Percentiles rank a stretch among this genome's conserved stretches.
Conservation (phyloP, 1,284 basidiomycete genomes). For the Trametes sp. region DNA sequence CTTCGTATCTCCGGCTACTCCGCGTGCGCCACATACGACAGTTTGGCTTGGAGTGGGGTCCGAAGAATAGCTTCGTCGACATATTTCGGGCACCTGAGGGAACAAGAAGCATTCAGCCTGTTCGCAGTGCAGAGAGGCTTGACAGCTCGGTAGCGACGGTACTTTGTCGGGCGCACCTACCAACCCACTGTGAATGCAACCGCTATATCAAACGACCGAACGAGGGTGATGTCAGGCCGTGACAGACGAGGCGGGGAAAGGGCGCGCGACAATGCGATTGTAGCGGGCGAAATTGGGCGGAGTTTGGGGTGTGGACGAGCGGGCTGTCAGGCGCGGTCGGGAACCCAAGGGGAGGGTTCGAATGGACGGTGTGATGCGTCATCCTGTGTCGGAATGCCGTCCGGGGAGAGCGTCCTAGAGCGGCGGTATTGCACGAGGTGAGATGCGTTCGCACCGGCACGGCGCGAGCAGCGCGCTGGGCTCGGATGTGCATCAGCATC, state of each 20-base stretch:
- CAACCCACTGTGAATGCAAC: neutral
- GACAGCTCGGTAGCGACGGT: neutral
- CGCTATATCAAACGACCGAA: neutral
- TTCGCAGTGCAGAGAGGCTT: neutral
- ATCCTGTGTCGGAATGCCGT: slow-evolving; percentile 10
- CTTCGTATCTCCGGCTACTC: slow-evolving; percentile 7
- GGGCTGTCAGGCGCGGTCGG: neutral
- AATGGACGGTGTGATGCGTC: neutral
- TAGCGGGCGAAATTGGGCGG: neutral
- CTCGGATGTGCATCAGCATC: neutral
- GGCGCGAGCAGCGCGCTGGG: neutral
- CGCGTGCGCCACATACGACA: neutral
- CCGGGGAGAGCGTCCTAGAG: neutral
- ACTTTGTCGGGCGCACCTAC: neutral
- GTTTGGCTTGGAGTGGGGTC: neutral
- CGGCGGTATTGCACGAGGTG: slow-evolving; percentile 10
- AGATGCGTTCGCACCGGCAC: slow-evolving; percentile 5
- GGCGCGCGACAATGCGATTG: neutral
- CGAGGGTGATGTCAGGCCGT: neutral
- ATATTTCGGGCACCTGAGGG: slow-evolving; percentile 4
- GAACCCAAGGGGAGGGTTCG: neutral
- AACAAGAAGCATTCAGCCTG: neutral
- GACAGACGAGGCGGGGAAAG: neutral
- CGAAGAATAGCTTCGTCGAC: neutral
- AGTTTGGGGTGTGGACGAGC: neutral